phyloP scores from a whole-genome alignment of 2,329 filamentous ascomycete species.

The Amylocarpus encephaloides region DNA sequence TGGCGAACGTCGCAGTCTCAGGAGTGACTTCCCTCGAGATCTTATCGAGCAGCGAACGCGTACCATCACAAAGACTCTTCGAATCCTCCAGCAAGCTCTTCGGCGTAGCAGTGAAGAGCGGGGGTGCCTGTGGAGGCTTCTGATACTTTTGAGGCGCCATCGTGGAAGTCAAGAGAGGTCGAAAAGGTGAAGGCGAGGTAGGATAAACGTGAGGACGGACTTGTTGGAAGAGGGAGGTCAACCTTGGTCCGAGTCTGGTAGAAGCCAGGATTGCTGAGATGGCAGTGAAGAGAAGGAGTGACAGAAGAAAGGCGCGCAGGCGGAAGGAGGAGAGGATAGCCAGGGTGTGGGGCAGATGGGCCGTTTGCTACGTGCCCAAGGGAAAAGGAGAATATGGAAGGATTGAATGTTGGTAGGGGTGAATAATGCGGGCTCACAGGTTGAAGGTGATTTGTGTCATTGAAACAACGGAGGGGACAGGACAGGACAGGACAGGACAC shows the following conservation, averaged over 20 bases:
- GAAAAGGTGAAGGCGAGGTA: constrained; percentile 3
- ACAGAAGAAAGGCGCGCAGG: constrained; percentile 40
- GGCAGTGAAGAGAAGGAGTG: constrained; percentile 50
- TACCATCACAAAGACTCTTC: constrained; percentile 59
- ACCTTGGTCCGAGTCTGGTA: constrained; percentile 41
- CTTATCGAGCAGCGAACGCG: constrained; percentile 54
- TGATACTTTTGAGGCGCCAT: constrained; percentile 64
- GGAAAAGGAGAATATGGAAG: neutral
- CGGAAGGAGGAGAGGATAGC: constrained; percentile 28
- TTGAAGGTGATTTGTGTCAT: neutral
- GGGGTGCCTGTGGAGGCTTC: constrained; percentile 71
- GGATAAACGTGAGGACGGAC: constrained; percentile 35
- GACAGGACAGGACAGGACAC: too few relatives aligned
- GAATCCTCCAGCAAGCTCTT: constrained; percentile 62
- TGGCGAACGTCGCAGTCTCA: constrained; percentile 46
- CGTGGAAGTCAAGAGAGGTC: constrained; percentile 41
- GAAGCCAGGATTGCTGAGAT: constrained; percentile 60
- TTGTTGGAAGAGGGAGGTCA: constrained; percentile 52
- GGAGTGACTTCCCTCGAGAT: constrained; percentile 52
- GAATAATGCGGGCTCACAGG: neutral
- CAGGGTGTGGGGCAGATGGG: constrained; percentile 23
- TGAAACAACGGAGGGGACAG: neutral
- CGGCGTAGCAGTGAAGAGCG: constrained; percentile 69
- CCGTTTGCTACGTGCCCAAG: neutral
- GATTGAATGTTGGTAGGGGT: neutral